Percentiles rank a stretch among this genome's conserved stretches.
Evolutionary conservation across 202 grass and related monocot genomes (phyloP).

Genomic region (Carex arenaria): DNA sequence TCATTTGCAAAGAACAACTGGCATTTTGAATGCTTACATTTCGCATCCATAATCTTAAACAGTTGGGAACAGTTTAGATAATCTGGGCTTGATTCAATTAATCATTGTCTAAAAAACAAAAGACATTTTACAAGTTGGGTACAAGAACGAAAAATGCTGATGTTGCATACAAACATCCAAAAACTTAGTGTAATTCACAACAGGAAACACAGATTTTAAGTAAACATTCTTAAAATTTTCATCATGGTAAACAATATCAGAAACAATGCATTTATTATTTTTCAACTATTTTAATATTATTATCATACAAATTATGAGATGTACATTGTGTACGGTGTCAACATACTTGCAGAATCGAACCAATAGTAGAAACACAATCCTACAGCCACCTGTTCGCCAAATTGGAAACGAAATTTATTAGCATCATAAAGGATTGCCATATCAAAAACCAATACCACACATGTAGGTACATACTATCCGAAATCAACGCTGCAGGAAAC

Average conservation of each 20-base stretch:
- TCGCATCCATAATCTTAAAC: not conserved
- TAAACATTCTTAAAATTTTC: not conserved
- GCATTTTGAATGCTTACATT: not conserved
- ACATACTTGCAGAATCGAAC: conserved; percentile 68
- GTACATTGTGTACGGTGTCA: conserved; percentile 91
- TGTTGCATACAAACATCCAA: not conserved
- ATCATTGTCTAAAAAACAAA: not conserved
- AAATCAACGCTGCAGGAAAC: not conserved
- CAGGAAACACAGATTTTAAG: not conserved
- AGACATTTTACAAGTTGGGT: not conserved
- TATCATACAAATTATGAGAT: conserved; percentile 49
- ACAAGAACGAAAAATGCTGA: not conserved
- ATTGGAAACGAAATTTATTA: conserved; percentile 18
- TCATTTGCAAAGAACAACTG: not conserved
- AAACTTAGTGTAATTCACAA: not conserved
- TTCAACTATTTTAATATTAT: not conserved
- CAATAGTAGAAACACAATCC: conserved; percentile 79
- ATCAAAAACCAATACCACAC: not conserved
- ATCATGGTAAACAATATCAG: not conserved
- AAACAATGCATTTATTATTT: not conserved
- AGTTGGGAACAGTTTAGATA: not conserved
- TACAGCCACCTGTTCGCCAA: conserved; percentile 47
- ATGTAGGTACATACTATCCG: conserved; percentile 4
- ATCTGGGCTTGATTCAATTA: not conserved
- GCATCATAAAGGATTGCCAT: not conserved